Conservation (phyloP, 768 basidiomycete genomes). For the Porphyrellus cyaneotinctus region DNA sequence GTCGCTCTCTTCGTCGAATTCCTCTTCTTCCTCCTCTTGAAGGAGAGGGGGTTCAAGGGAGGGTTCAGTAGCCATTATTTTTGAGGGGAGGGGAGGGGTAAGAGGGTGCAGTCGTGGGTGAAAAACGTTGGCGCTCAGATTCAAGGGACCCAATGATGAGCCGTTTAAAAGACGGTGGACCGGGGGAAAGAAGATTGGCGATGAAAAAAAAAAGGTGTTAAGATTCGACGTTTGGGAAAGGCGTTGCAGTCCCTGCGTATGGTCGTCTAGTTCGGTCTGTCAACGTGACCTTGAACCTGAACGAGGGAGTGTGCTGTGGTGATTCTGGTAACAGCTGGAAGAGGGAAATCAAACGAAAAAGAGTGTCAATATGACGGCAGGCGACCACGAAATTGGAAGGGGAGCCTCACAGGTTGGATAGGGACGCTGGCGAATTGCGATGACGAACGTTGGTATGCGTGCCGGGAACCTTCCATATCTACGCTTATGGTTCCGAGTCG, state of each 20-base stretch:
- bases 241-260: background rate
- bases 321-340: conserved; percentile 4
- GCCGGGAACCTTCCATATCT: conserved; percentile 14
- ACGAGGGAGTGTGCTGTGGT: background rate
- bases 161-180: conserved; percentile 12
- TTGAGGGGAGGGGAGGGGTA: background rate
- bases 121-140: conserved; percentile 4
- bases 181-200: conserved; percentile 5
- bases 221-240: background rate
- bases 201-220: background rate
- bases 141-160: background rate
- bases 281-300: conserved; percentile 7
- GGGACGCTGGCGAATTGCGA: conserved; percentile 18
- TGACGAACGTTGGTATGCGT: conserved; percentile 25
- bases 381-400: conserved; percentile 10
- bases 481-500: conserved; percentile 1
- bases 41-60: conserved; percentile 4
- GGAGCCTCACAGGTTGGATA: conserved; percentile 6
- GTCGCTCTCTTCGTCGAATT: conserved; percentile 27
- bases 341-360: background rate
- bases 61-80: conserved; percentile 23
- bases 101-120: conserved; percentile 3
- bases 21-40: conserved; percentile 5
- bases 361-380: conserved; percentile 18
- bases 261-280: conserved; percentile 2